phyloP scores from a whole-genome alignment of 257 asterid species.

The Ballota nigra region DNA sequence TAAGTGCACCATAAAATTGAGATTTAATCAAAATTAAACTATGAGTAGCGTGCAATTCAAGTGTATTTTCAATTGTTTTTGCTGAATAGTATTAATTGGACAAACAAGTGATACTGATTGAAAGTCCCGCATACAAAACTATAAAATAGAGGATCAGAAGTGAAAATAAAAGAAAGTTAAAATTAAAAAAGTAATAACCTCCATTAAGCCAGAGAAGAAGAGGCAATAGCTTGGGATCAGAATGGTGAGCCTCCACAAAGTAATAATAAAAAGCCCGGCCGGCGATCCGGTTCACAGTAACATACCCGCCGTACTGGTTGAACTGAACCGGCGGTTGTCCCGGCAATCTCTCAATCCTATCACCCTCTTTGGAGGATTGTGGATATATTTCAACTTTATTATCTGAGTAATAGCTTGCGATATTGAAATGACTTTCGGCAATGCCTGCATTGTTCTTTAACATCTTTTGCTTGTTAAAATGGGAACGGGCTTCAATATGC shows the following conservation, averaged over 20 bases:
- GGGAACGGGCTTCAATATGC: neutral
- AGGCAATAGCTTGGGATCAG: slow-evolving; percentile 40
- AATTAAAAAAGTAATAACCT: slow-evolving; percentile 28
- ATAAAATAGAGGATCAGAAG: too few relatives aligned
- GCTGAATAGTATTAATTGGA: too few relatives aligned
- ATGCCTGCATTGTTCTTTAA: slow-evolving; percentile 3
- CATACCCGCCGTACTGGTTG: slow-evolving; percentile 75
- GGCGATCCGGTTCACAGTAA: slow-evolving; percentile 53
- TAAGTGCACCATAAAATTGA: too few relatives aligned
- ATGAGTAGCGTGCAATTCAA: too few relatives aligned
- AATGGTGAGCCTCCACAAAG: slow-evolving; percentile 55
- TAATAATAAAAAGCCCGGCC: slow-evolving; percentile 71
- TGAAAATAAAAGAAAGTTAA: too few relatives aligned
- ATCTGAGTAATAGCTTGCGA: neutral
- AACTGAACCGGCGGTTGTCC: slow-evolving; percentile 64
- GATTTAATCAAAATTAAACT: too few relatives aligned
- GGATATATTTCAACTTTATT: neutral
- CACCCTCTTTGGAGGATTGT: neutral
- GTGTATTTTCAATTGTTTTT: too few relatives aligned
- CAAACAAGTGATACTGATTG: too few relatives aligned
- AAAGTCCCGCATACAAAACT: too few relatives aligned
- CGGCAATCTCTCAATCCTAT: slow-evolving; percentile 31
- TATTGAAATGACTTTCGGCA: neutral
- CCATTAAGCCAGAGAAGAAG: slow-evolving; percentile 95
- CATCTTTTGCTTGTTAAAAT: neutral